Evolutionary conservation across 23 red algal species (phyloP).

Genomic region (Gracilaria vermiculophylla): DNA sequence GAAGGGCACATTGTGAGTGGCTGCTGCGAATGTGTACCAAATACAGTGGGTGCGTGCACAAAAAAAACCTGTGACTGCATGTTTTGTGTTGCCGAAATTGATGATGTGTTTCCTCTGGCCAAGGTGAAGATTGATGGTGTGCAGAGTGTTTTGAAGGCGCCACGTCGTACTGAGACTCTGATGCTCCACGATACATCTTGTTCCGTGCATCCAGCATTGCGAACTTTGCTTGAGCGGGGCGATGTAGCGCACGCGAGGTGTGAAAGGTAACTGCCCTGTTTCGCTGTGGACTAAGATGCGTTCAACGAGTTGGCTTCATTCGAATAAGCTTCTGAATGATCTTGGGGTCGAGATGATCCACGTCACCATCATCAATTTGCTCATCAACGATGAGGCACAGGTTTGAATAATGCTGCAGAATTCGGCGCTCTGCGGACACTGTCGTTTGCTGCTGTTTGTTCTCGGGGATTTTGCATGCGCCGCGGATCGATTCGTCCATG

Average conservation of each 20-base stretch:
- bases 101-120: slow-evolving; percentile 30
- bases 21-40: slow-evolving; percentile 71
- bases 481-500: slow-evolving; percentile 38
- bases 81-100: slow-evolving; percentile 19
- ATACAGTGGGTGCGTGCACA: slow-evolving; percentile 8
- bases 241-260: no score
- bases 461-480: slow-evolving; percentile 49
- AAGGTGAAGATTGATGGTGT: slow-evolving; percentile 28
- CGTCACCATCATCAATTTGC: slow-evolving; percentile 74
- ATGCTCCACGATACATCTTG: slow-evolving; percentile 16
- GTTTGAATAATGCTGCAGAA: slow-evolving; percentile 61
- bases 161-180: background rate
- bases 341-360: slow-evolving; percentile 70
- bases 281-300: no score
- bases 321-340: slow-evolving; percentile 59
- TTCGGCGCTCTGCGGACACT: slow-evolving; percentile 60
- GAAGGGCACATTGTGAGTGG: slow-evolving; percentile 7
- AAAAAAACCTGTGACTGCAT: slow-evolving; percentile 64
- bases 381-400: slow-evolving; percentile 81
- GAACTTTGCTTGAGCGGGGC: background rate
- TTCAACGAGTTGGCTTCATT: slow-evolving; percentile 68
- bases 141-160: background rate
- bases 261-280: no score
- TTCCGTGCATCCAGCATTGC: background rate
- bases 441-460: slow-evolving; percentile 30